Evolutionary conservation across 1,284 basidiomycete species (phyloP).

Genomic region (Ustilago curta): DNA sequence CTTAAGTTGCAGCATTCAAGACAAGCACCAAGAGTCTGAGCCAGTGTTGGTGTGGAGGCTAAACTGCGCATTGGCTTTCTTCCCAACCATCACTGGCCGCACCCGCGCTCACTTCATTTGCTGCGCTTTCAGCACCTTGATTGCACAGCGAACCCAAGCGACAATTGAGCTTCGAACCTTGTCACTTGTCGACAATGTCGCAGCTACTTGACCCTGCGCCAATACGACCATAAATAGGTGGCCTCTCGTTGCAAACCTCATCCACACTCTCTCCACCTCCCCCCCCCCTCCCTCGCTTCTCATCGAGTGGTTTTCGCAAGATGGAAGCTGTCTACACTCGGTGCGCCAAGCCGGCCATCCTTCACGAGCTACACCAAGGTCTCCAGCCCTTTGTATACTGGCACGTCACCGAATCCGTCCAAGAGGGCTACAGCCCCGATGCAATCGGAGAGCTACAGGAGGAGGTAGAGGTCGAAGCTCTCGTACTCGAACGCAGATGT

Average conservation of each 20-base stretch:
- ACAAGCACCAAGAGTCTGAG: not conserved
- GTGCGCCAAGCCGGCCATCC: constrained; percentile 24
- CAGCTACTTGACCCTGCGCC: not conserved
- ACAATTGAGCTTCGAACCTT: not conserved
- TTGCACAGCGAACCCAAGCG: not conserved
- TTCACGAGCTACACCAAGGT: constrained; percentile 23
- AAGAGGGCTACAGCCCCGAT: constrained; percentile 27
- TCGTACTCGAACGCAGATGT: constrained; percentile 34
- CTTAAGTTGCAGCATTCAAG: not conserved
- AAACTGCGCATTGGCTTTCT: not conserved
- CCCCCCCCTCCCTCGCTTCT: not conserved
- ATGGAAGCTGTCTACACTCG: constrained; percentile 24
- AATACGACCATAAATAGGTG: not conserved
- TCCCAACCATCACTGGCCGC: not conserved
- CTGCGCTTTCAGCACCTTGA: not conserved
- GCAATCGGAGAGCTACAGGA: constrained; percentile 33
- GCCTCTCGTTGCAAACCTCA: not conserved
- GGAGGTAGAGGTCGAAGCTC: constrained; percentile 38
- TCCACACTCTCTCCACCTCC: not conserved
- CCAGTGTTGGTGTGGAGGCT: constrained; percentile 8
- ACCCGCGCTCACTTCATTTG: not conserved
- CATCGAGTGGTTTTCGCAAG: not conserved
- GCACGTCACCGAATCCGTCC: constrained; percentile 44
- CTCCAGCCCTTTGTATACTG: constrained; percentile 42
- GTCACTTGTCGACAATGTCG: not conserved